Evolutionary conservation across 768 basidiomycete species (phyloP).

Genomic region (Strobilomyces confusus): DNA sequence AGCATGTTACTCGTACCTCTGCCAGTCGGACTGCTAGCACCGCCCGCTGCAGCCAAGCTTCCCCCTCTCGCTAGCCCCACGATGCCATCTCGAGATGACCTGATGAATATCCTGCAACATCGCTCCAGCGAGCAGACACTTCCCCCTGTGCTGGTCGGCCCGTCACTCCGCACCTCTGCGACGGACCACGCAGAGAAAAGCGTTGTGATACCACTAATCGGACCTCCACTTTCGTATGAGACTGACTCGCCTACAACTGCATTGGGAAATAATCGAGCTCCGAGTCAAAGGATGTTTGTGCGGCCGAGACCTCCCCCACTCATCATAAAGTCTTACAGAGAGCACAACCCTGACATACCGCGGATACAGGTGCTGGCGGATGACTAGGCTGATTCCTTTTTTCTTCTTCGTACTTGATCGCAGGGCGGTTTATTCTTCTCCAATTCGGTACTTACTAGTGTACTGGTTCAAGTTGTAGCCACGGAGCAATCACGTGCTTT

Average conservation of each 20-base stretch:
- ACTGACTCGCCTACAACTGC: conserved; percentile 30
- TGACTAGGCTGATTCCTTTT: conserved; percentile 2
- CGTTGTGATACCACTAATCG: conserved; percentile 19
- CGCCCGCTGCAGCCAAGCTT: background rate
- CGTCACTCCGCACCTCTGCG: conserved; percentile 16
- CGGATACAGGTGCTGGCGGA: conserved; percentile 17
- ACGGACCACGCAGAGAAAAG: conserved; percentile 20
- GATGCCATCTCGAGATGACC: background rate
- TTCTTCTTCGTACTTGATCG: background rate
- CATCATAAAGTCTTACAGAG: conserved; percentile 13
- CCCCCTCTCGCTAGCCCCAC: background rate
- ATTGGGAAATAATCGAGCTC: conserved; percentile 9
- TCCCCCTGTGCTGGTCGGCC: conserved; percentile 19
- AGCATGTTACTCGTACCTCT: background rate
- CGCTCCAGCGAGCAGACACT: conserved; percentile 1
- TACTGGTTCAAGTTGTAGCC: background rate
- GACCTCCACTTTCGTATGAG: conserved; percentile 21
- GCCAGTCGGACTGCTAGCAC: background rate
- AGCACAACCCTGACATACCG: conserved; percentile 2
- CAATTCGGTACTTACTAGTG: background rate
- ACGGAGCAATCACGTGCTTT: conserved; percentile 2
- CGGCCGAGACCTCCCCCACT: conserved; percentile 44
- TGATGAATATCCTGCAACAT: background rate
- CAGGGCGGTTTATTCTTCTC: conserved; percentile 1
- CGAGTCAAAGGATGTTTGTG: conserved; percentile 33